A percentile compares a stretch with the other conserved stretches of the same genome.
Conservation (phyloP, 176 grass and related monocot genomes). For the Juncus inflexus region DNA sequence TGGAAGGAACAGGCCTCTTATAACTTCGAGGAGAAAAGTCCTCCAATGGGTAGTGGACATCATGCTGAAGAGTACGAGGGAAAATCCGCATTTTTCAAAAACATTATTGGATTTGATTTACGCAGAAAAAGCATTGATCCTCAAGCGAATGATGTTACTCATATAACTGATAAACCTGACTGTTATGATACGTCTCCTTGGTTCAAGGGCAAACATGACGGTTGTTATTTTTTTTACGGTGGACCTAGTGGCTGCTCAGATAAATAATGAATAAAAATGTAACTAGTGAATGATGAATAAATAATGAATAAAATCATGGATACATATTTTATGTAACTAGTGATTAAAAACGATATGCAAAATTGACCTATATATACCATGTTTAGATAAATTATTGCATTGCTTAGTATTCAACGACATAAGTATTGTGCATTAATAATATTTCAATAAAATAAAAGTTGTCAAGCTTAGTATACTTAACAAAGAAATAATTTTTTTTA, state of each 20-base stretch:
- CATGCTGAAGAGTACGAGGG: constrained; percentile 5
- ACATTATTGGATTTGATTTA: constrained; percentile 1
- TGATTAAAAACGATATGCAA: no score
- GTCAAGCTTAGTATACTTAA: no score
- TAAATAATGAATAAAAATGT: background rate
- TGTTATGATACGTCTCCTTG: constrained; percentile 1
- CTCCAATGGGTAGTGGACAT: constrained; percentile 44
- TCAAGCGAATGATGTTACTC: background rate
- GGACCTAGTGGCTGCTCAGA: constrained; percentile 4
- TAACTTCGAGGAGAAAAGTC: constrained; percentile 1
- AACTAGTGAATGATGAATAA: no score
- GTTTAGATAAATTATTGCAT: no score
- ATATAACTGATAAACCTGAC: background rate
- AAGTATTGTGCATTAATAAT: no score
- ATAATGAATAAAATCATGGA: no score
- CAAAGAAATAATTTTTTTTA: no score
- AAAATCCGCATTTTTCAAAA: constrained; percentile 31
- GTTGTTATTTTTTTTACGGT: constrained; percentile 9
- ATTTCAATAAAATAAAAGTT: no score
- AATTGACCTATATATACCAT: no score
- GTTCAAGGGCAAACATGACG: background rate
- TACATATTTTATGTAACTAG: no score
- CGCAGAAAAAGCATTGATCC: background rate
- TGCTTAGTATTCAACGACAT: no score
- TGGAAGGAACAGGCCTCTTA: constrained; percentile 12